Conservation (phyloP, 169 alveolate genomes). For the Plasmodium coatneyi region DNA sequence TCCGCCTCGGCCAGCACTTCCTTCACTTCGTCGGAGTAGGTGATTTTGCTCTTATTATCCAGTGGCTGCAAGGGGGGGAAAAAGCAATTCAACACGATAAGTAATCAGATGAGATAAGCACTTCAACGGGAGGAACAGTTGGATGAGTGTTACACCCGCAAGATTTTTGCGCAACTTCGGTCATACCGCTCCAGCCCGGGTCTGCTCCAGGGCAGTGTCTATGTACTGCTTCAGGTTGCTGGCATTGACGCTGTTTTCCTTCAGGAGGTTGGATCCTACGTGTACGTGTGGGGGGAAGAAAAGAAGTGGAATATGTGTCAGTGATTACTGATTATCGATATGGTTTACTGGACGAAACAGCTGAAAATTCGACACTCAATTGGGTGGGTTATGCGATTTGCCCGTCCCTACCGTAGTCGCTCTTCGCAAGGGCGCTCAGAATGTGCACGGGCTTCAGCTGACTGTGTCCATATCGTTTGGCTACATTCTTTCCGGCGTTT, state of each 20-base stretch:
- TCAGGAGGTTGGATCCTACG: conserved; percentile 29
- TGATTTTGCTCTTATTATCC: conserved; percentile 17
- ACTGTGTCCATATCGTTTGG: conserved; percentile 73
- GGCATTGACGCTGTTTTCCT: conserved; percentile 31
- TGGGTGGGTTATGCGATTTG: background rate
- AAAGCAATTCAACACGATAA: too few species aligned
- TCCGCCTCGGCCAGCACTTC: conserved; percentile 65
- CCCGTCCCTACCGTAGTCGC: conserved; percentile 60
- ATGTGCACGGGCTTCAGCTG: conserved; percentile 64
- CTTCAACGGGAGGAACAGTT: background rate
- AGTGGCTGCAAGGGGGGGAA: conserved; percentile 36
- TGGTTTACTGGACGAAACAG: too few species aligned
- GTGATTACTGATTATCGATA: background rate
- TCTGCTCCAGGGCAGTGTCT: conserved; percentile 62
- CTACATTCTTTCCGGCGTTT: conserved; percentile 48
- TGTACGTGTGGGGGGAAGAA: background rate
- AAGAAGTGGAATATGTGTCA: background rate
- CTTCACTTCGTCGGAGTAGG: conserved; percentile 22
- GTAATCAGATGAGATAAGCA: background rate
- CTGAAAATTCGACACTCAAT: background rate
- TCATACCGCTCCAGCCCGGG: conserved; percentile 70
- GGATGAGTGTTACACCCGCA: background rate
- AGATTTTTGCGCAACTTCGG: background rate
- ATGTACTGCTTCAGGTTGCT: conserved; percentile 25
- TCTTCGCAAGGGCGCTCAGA: conserved; percentile 38